phyloP scores from a whole-genome alignment of 495 filamentous ascomycete species.

The Penicillium paradoxum region DNA sequence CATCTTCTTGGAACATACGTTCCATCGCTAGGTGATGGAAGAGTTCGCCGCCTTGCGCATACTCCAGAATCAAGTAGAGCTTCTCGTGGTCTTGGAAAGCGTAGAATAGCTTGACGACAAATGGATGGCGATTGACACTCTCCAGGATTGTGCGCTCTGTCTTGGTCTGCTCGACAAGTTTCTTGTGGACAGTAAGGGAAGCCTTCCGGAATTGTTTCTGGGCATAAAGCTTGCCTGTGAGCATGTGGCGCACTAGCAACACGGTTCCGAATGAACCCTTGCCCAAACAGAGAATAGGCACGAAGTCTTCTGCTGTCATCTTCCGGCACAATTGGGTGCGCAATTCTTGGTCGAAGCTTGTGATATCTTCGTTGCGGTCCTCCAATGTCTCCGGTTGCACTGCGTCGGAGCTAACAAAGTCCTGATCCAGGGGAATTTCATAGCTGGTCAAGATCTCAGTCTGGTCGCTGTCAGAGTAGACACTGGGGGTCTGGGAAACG shows the following conservation, averaged over 20 bases:
- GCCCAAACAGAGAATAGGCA: conserved; percentile 87
- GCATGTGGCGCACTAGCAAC: conserved; percentile 78
- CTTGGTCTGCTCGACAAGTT: conserved; percentile 91
- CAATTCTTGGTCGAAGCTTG: conserved; percentile 16
- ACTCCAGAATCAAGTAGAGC: conserved; percentile 95
- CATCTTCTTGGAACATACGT: conserved; percentile 84
- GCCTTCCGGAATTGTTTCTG: conserved; percentile 99
- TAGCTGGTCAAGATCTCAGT: conserved; percentile 68
- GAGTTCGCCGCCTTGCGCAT: conserved; percentile 94
- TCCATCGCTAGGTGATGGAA: conserved; percentile 87
- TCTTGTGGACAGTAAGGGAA: conserved; percentile 85
- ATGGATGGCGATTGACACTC: conserved; percentile 90
- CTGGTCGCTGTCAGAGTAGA: conserved; percentile 52
- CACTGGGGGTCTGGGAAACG: conserved; percentile 45
- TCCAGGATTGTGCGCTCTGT: conserved; percentile 92
- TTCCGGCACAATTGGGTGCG: conserved; percentile 57
- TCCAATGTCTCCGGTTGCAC: conserved; percentile 32
- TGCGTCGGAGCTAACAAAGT: conserved; percentile 78
- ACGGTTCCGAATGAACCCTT: conserved; percentile 96
- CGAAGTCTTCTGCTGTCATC: conserved; percentile 88
- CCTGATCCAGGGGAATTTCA: conserved; percentile 80
- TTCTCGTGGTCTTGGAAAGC: conserved; percentile 98
- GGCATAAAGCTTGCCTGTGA: conserved; percentile 85
- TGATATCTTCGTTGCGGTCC: conserved; percentile 5
- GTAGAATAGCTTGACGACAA: conserved; percentile 96